These are phyloP conservation scores for Neurospora tetrasperma DNA, from an alignment of 495 filamentous ascomycete species.

Conservation along the genomic window DNA sequence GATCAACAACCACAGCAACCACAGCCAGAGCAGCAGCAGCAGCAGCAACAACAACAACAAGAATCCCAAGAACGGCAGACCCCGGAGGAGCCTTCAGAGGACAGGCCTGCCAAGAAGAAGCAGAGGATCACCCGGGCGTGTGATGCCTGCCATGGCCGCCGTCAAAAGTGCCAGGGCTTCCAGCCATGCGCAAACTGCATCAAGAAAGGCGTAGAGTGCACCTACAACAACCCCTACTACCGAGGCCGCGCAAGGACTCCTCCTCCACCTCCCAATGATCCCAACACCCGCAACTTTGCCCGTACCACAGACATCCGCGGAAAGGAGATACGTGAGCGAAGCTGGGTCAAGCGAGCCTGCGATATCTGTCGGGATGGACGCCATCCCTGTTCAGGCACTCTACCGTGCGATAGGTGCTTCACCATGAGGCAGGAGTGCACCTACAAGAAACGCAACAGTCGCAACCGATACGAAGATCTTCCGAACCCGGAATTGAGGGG, in stretches of 20 bases:
- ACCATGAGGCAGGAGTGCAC: constrained; percentile 9
- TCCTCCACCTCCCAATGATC: constrained; percentile 12
- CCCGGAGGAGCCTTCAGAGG: background rate
- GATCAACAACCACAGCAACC: background rate
- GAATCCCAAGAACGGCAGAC: background rate
- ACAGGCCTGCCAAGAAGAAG: background rate
- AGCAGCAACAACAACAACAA: background rate
- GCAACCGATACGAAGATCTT: background rate
- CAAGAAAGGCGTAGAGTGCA: constrained; percentile 5
- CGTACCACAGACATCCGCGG: constrained; percentile 1
- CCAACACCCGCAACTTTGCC: constrained; percentile 6
- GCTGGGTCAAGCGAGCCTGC: constrained; percentile 14
- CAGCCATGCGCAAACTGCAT: constrained; percentile 15
- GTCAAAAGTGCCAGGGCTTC: constrained; percentile 11
- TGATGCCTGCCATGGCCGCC: constrained; percentile 10
- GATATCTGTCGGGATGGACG: constrained; percentile 10
- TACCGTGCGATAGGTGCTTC: constrained; percentile 16
- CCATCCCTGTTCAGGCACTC: constrained; percentile 10
- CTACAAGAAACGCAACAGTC: constrained; percentile 8
- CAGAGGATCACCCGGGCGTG: constrained; percentile 12
- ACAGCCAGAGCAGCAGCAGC: background rate
- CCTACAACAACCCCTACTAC: constrained; percentile 12
- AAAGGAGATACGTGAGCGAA: constrained; percentile 7
- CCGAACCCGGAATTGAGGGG: background rate
- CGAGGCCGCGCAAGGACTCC: constrained; percentile 9